These are phyloP conservation scores for Alternaria sp. DNA, from an alignment of 2,329 filamentous ascomycete genomes.

Conservation along the genomic window DNA sequence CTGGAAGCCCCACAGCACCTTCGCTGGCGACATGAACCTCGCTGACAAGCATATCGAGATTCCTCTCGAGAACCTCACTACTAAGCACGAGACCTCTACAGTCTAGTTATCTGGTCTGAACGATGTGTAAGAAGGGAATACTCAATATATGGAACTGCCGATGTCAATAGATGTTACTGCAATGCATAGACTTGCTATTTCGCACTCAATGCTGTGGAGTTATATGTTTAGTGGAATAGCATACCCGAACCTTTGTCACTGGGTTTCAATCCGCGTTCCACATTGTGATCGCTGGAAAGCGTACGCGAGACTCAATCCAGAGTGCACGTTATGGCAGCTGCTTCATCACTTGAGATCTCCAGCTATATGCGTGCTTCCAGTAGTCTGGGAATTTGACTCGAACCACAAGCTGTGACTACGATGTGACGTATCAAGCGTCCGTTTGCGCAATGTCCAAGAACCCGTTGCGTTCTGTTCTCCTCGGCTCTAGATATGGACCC, in stretches of 20 bases:
- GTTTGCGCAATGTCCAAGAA: neutral
- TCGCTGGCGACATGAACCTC: conserved; percentile 63
- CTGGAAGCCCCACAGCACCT: conserved; percentile 77
- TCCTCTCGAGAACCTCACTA: conserved; percentile 29
- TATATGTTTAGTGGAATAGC: neutral
- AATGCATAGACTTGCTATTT: conserved; percentile 17
- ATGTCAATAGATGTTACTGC: conserved; percentile 15
- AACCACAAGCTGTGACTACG: neutral
- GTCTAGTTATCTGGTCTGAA: conserved; percentile 20
- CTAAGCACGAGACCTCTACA: conserved; percentile 17
- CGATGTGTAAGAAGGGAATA: neutral
- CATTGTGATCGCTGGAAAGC: neutral
- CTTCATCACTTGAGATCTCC: neutral
- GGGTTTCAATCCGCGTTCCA: neutral
- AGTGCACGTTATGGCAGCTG: neutral
- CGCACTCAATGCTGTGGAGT: conserved; percentile 17
- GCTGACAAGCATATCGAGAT: conserved; percentile 49
- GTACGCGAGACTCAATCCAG: neutral
- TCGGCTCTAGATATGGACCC: neutral
- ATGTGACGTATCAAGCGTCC: neutral
- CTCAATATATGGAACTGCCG: conserved; percentile 11
- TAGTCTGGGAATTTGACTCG: neutral
- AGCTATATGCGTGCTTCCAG: neutral
- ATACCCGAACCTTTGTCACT: conserved; percentile 24
- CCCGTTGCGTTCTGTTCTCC: neutral